Evolutionary conservation across 805 yeast species (phyloP).

Genomic region (Wickerhamiella vanderwaltii): DNA sequence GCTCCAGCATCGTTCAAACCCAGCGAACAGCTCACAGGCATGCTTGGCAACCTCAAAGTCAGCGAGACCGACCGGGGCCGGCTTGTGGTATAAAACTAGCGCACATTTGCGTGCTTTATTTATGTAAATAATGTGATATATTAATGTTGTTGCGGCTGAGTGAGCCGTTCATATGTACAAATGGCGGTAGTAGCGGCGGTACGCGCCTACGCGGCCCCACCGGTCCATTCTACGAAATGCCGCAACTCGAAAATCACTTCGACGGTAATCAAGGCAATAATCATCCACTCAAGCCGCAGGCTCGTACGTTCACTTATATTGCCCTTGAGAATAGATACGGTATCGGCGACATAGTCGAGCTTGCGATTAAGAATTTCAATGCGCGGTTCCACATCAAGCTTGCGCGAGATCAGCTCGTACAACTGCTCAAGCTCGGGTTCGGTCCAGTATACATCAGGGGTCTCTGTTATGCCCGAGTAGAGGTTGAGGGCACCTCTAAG

Average conservation of each 20-base stretch:
- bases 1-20: not conserved
- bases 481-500: slow-evolving; percentile 73
- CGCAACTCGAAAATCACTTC: slow-evolving; percentile 74
- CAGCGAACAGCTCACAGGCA: slow-evolving; percentile 1
- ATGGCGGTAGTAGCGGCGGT: too few species aligned
- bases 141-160: too few species aligned
- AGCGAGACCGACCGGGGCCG: slow-evolving; percentile 8
- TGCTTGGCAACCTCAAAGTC: slow-evolving; percentile 6
- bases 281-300: slow-evolving; percentile 75
- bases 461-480: slow-evolving; percentile 78
- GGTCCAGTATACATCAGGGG: slow-evolving; percentile 89
- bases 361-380: slow-evolving; percentile 71
- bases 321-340: slow-evolving; percentile 62
- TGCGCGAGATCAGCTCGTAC: slow-evolving; percentile 56
- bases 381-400: slow-evolving; percentile 64
- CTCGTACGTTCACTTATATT: slow-evolving; percentile 67
- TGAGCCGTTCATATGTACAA: too few species aligned
- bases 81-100: slow-evolving; percentile 9
- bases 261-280: slow-evolving; percentile 66
- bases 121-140: too few species aligned
- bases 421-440: slow-evolving; percentile 75
- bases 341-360: slow-evolving; percentile 83
- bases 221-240: too few species aligned
- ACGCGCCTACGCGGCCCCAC: too few species aligned
- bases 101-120: too few species aligned